Conservation (phyloP, 1,139 yeast genomes). For the Wickerhamiella pararugosa region DNA sequence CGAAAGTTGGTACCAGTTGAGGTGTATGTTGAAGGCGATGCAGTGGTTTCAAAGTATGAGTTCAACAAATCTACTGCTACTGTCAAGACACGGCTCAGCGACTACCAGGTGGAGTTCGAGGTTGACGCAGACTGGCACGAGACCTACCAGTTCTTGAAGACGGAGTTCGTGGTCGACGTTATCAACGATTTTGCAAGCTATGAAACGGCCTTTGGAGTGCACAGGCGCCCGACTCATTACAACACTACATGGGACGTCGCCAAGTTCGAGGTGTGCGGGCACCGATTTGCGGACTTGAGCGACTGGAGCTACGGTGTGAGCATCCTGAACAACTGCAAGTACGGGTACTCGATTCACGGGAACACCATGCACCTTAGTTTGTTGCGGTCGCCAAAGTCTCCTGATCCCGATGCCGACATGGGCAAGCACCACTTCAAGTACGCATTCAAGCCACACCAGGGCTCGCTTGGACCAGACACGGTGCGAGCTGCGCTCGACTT, state of each 20-base stretch:
- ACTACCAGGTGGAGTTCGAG: slow-evolving; percentile 32
- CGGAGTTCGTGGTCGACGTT: slow-evolving; percentile 83
- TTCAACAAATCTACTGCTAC: slow-evolving; percentile 25
- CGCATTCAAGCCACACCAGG: slow-evolving; percentile 71
- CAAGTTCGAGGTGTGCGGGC: slow-evolving; percentile 90
- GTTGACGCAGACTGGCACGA: slow-evolving; percentile 79
- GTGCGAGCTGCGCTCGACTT: slow-evolving; percentile 68
- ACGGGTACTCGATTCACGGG: slow-evolving; percentile 87
- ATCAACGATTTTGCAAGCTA: slow-evolving; percentile 63
- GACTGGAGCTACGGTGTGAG: slow-evolving; percentile 83
- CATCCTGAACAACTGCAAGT: slow-evolving; percentile 68
- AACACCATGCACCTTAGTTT: slow-evolving; percentile 71
- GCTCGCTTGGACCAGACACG: slow-evolving; percentile 45
- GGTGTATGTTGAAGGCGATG: slow-evolving; percentile 36
- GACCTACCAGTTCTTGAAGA: slow-evolving; percentile 74
- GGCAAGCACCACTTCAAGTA: slow-evolving; percentile 73
- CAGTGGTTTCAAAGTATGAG: slow-evolving; percentile 33
- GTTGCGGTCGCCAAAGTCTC: slow-evolving; percentile 75
- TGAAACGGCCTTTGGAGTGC: slow-evolving; percentile 88
- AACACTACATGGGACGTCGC: slow-evolving; percentile 95
- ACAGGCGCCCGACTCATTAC: slow-evolving; percentile 83
- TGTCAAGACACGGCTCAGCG: slow-evolving; percentile 26
- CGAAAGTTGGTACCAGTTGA: slow-evolving; percentile 6
- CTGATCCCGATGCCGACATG: slow-evolving; percentile 89
- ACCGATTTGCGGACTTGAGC: slow-evolving; percentile 82